Evolutionary conservation across 1,284 basidiomycete species (phyloP), one percentile per base, ranked within the genome.

Genomic region (Omphalotus olearius): DNA sequence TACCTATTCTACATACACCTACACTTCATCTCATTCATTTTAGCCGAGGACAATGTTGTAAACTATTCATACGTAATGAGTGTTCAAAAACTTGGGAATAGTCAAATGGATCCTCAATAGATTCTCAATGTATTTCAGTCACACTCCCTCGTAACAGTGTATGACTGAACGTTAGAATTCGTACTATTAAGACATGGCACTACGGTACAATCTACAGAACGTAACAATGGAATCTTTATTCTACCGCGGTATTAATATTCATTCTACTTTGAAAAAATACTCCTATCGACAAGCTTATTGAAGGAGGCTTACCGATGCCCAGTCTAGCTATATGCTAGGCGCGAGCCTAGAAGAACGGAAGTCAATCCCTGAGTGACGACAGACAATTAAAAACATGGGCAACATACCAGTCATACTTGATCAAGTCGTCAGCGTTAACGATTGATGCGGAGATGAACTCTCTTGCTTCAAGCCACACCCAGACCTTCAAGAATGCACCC

Each of bases 391-490:
- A 11, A 20, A 39, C 4, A 18, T 10, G 6, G 13, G 26, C 44
- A 45, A 6, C 25, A 58, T 62, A 89, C 88, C 80, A 81, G 66
- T 88, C 89, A 65, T 87, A 85, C 68, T 81, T 85, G 20, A 91
- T 72, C 51, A 90, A 68, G 46, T 93, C 85, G 60, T 97, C 88
- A 18, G 83, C 80, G 59, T 91, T 84, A 47, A 85, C 78, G 39
- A 88, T 76, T 2, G 88, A 85, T 6, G 87, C 74, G 1, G 85
- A 83, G n/a, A 88, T 91, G 49, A 95, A 75, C 55, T 90, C 84
- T 52, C 93, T 79, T 11, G 92, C 92, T 70, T 98, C 94, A 49
- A 94, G 75, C 81, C 85, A 93, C 16, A 95, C 78, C 94, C 93
- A 97, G 39, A 94, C 75, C 88, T 96, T 97, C 58, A 93, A 68